These are phyloP conservation scores for Gaertneriomyces semiglobifer DNA, from an alignment of 192 early-diverging fungal species.

Conservation along the genomic window DNA sequence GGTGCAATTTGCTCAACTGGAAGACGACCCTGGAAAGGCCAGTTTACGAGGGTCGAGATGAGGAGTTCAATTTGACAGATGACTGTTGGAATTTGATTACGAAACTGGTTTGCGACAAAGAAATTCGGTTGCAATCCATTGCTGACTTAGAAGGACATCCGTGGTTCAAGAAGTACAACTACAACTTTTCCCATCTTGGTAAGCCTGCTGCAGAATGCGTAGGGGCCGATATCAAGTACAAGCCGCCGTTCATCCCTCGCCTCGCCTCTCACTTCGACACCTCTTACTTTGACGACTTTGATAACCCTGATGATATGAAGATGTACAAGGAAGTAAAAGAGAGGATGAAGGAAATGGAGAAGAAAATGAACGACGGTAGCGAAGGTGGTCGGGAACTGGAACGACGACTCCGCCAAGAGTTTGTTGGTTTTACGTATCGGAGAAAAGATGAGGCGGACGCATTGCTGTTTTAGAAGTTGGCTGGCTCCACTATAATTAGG, in stretches of 20 bases:
- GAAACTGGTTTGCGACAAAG: slow-evolving; percentile 27
- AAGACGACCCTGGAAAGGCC: slow-evolving; percentile 71
- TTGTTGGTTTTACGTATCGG: slow-evolving; percentile 53
- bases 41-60: slow-evolving; percentile 71
- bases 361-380: slow-evolving; percentile 17
- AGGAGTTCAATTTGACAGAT: slow-evolving; percentile 72
- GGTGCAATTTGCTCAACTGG: slow-evolving; percentile 87
- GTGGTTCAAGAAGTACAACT: slow-evolving; percentile 39
- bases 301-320: slow-evolving; percentile 47
- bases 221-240: not conserved
- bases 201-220: too few relatives aligned
- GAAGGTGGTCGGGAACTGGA: slow-evolving; percentile 7
- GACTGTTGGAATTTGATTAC: slow-evolving; percentile 76
- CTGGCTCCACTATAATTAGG: too few relatives aligned
- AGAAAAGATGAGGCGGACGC: slow-evolving; percentile 13
- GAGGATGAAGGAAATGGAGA: slow-evolving; percentile 30
- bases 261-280: slow-evolving; percentile 44
- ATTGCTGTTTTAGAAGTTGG: too few relatives aligned
- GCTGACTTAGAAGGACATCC: slow-evolving; percentile 31
- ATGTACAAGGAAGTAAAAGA: slow-evolving; percentile 55
- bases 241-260: slow-evolving; percentile 47
- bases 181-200: slow-evolving; percentile 20
- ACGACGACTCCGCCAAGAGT: slow-evolving; percentile 31
- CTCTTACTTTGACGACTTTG: slow-evolving; percentile 57
- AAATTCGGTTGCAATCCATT: slow-evolving; percentile 24